Evolutionary conservation across 1,284 basidiomycete genomes (phyloP).

Genomic region (Cutaneotrichosporon sp.): DNA sequence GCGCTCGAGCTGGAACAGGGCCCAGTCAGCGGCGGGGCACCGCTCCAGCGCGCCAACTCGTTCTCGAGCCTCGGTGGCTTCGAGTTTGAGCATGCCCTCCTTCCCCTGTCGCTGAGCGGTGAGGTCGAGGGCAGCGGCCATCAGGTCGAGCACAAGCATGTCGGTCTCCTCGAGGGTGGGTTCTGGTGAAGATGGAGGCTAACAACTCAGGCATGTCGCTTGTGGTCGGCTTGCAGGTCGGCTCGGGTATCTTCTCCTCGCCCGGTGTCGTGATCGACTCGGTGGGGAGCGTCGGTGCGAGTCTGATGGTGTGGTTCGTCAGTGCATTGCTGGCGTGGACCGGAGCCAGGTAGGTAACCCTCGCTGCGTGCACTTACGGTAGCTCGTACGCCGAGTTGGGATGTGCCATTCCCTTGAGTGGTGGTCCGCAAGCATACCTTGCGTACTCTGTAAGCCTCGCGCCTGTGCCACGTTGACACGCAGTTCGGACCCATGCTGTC

Average conservation of each 20-base stretch:
- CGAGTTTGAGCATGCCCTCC: conserved; percentile 67
- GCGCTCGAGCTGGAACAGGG: conserved; percentile 62
- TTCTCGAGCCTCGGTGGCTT: conserved; percentile 57
- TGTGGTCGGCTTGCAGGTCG: conserved; percentile 78
- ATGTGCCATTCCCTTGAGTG: conserved; percentile 56
- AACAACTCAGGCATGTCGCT: conserved; percentile 66
- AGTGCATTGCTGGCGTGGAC: conserved; percentile 86
- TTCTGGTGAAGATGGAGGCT: neutral
- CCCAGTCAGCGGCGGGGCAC: conserved; percentile 37
- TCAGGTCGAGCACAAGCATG: conserved; percentile 60
- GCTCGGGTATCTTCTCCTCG: conserved; percentile 88
- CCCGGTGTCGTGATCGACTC: conserved; percentile 86
- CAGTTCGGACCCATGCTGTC: conserved; percentile 75
- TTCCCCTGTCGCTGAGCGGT: conserved; percentile 69
- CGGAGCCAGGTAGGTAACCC: conserved; percentile 56
- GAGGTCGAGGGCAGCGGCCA: conserved; percentile 53
- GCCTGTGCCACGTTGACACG: conserved; percentile 4
- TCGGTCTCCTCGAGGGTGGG: conserved; percentile 71
- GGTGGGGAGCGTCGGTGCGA: conserved; percentile 76
- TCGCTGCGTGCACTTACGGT: neutral
- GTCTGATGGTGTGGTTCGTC: conserved; percentile 69
- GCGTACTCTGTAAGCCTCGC: conserved; percentile 58
- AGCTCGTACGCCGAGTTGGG: conserved; percentile 81
- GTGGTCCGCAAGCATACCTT: conserved; percentile 86
- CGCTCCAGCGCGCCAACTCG: conserved; percentile 52